Percentiles rank a stretch among this genome's conserved stretches.
Conservation (phyloP, 148 eudicot species). For the Heliamphora exappendiculata region DNA sequence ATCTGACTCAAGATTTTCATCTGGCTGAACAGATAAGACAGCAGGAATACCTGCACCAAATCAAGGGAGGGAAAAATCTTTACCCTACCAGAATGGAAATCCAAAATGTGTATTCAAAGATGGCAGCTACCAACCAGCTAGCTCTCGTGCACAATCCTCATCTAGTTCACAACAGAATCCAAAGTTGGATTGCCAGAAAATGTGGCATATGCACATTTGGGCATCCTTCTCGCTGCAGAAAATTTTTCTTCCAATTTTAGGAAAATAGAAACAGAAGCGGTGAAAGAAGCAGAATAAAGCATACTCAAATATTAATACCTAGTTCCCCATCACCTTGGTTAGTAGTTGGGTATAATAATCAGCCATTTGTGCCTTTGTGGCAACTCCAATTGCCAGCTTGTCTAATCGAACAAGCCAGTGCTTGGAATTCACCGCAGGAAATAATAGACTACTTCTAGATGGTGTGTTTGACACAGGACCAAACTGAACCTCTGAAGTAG, state of each 20-base stretch:
- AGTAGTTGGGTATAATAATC: slow-evolving; percentile 50
- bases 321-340: slow-evolving; percentile 69
- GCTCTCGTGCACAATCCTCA: slow-evolving; percentile 55
- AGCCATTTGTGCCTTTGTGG: slow-evolving; percentile 51
- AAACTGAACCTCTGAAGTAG: slow-evolving; percentile 18
- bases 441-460: slow-evolving; percentile 28
- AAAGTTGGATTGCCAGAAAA: slow-evolving; percentile 56
- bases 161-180: slow-evolving; percentile 86
- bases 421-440: slow-evolving; percentile 50
- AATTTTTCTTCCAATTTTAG: slow-evolving; percentile 3
- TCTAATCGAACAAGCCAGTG: slow-evolving; percentile 69
- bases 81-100: neutral
- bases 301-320: slow-evolving; percentile 26
- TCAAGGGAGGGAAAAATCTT: neutral
- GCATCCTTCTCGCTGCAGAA: slow-evolving; percentile 66
- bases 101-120: neutral
- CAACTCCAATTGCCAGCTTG: slow-evolving; percentile 35
- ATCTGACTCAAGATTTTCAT: slow-evolving; percentile 51
- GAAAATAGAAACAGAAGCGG: neutral
- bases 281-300: slow-evolving; percentile 12
- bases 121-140: slow-evolving; percentile 40
- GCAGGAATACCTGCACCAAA: slow-evolving; percentile 63
- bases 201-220: slow-evolving; percentile 79
- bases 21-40: slow-evolving; percentile 57
- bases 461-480: slow-evolving; percentile 14